phyloP scores from a whole-genome alignment of 768 basidiomycete genomes.

The Serendipita vermifera region DNA sequence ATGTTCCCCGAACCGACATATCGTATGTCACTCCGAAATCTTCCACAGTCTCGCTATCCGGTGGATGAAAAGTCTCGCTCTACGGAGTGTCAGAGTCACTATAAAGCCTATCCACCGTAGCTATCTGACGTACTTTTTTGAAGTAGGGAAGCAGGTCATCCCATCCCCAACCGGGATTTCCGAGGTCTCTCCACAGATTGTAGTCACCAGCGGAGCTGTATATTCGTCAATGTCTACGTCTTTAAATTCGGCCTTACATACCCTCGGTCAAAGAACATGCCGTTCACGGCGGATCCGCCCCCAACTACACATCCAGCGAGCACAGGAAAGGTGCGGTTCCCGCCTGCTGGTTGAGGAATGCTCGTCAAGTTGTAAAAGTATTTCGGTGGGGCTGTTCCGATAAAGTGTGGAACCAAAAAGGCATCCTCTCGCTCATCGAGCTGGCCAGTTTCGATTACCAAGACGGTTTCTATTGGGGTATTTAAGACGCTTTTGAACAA shows the following conservation, averaged over 20 bases:
- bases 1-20: not conserved
- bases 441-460: slow-evolving; percentile 3
- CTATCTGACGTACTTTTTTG: not conserved
- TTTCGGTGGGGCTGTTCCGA: not conserved
- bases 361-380: not conserved
- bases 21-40: slow-evolving; percentile 10
- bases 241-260: too few relatives aligned
- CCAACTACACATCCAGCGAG: not conserved
- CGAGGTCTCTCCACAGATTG: slow-evolving; percentile 5
- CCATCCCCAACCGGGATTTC: slow-evolving; percentile 1
- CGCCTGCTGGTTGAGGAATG: not conserved
- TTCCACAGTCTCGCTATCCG: not conserved
- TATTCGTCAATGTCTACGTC: too few relatives aligned
- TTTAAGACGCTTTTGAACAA: too few relatives aligned
- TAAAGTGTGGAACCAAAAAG: not conserved
- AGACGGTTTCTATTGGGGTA: too few relatives aligned
- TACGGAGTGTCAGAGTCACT: too few relatives aligned
- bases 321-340: not conserved
- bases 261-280: not conserved
- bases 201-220: slow-evolving; percentile 4
- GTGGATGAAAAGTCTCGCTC: not conserved
- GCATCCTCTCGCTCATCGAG: not conserved
- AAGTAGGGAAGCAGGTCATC: not conserved
- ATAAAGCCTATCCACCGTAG: not conserved
- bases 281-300: slow-evolving; percentile 8